Evolutionary conservation across 768 basidiomycete genomes (phyloP).

Genomic region (Auricularia auricula-judae): DNA sequence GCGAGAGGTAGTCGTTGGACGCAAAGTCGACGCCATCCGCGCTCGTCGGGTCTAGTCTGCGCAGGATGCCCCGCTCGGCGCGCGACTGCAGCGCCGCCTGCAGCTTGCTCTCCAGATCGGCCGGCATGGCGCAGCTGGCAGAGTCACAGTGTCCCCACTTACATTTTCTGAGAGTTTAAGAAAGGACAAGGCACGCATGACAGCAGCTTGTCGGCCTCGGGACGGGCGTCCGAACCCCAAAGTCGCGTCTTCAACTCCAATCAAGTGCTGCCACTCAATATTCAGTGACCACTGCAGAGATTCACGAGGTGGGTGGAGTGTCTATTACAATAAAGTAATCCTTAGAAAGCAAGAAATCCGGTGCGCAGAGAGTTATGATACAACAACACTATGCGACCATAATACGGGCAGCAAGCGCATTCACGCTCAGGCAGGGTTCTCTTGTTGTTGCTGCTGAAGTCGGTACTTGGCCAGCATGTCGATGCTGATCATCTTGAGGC

Average conservation of each 20-base stretch:
- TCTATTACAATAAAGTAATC: not conserved
- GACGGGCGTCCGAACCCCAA: not conserved
- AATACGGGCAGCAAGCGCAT: not conserved
- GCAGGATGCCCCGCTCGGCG: constrained; percentile 54
- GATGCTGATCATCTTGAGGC: constrained; percentile 89
- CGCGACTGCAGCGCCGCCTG: constrained; percentile 49
- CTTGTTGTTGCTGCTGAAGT: not conserved
- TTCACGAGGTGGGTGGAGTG: no score
- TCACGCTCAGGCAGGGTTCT: not conserved
- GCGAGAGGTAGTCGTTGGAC: constrained; percentile 90
- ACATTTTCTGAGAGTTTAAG: no score
- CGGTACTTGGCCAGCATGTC: constrained; percentile 39
- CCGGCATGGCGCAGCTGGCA: not conserved
- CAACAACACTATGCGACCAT: not conserved
- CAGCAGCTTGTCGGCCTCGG: not conserved
- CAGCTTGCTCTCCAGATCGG: constrained; percentile 29
- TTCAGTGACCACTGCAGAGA: no score
- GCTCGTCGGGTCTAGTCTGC: constrained; percentile 35
- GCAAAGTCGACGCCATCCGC: constrained; percentile 48
- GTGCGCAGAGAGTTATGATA: not conserved
- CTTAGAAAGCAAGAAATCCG: not conserved
- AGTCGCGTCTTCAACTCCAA: no score
- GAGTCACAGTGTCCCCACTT: no score
- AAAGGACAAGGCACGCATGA: no score
- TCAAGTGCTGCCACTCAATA: no score